Evolutionary conservation across 495 filamentous ascomycete species (phyloP).

Genomic region (Amniculicola lignicola): DNA sequence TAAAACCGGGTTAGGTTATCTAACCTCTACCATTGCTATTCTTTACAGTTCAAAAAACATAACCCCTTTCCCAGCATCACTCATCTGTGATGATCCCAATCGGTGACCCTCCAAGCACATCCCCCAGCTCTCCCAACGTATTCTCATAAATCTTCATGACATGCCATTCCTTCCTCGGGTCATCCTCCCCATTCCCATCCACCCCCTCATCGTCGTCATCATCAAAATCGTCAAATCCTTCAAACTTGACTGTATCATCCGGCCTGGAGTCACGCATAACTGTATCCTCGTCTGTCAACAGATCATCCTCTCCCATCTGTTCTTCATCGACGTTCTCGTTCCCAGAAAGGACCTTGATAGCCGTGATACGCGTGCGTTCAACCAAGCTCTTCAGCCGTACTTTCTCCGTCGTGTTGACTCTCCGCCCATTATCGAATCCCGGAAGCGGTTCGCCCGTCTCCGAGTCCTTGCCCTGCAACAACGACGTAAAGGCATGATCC

Average conservation of each 20-base stretch:
- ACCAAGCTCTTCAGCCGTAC: constrained; percentile 76
- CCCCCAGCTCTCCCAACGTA: constrained; percentile 69
- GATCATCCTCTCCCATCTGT: constrained; percentile 39
- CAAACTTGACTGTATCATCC: constrained; percentile 11
- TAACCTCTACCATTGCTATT: too few relatives aligned
- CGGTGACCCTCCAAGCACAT: constrained; percentile 48
- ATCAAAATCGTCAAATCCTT: constrained; percentile 31
- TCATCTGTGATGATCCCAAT: constrained; percentile 43
- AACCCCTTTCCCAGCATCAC: constrained; percentile 7
- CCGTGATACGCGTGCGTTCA: constrained; percentile 62
- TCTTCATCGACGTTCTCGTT: constrained; percentile 38
- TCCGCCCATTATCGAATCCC: constrained; percentile 53
- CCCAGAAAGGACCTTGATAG: constrained; percentile 59
- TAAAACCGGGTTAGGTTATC: too few relatives aligned
- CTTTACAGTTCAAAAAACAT: too few relatives aligned
- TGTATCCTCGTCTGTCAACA: constrained; percentile 11
- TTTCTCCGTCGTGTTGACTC: constrained; percentile 65
- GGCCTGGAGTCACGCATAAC: not conserved
- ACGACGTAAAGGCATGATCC: constrained; percentile 69
- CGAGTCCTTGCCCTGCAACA: constrained; percentile 64
- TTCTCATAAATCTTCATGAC: constrained; percentile 73
- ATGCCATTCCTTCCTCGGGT: constrained; percentile 40
- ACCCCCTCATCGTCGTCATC: constrained; percentile 40
- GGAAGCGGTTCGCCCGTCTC: constrained; percentile 63
- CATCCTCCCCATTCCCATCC: constrained; percentile 41